A percentile compares a stretch with the other conserved stretches of the same genome.
These are phyloP conservation scores for Zelopaecilomyces penicillatus DNA, from an alignment of 2,329 filamentous ascomycete species.

Conservation along the genomic window DNA sequence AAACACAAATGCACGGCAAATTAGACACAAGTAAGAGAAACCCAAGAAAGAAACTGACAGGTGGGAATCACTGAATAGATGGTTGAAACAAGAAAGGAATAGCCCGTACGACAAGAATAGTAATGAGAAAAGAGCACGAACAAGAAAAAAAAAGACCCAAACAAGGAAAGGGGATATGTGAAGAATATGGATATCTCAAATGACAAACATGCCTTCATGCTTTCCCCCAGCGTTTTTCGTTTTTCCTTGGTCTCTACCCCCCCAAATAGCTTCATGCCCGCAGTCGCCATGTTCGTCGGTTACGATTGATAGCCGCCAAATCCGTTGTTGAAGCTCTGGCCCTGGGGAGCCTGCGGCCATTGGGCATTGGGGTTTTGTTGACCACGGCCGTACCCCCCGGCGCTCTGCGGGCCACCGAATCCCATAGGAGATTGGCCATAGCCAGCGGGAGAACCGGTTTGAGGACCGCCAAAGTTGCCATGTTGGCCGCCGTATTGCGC, in stretches of 20 bases:
- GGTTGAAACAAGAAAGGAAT: conserved; percentile 15
- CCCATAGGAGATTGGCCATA: conserved; percentile 62
- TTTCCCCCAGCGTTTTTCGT: conserved; percentile 6
- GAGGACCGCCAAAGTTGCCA: conserved; percentile 55
- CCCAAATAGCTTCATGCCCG: conserved; percentile 9
- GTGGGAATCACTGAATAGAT: conserved; percentile 16
- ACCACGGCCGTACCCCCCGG: conserved; percentile 78
- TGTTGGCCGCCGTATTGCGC: conserved; percentile 57
- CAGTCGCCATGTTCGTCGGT: conserved; percentile 14
- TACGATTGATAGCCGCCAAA: conserved; percentile 57
- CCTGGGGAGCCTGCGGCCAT: conserved; percentile 43
- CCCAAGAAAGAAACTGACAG: conserved; percentile 15
- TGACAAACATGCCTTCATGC: conserved; percentile 6
- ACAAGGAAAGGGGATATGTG: conserved; percentile 12
- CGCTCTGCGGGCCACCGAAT: conserved; percentile 64
- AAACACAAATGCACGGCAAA: conserved; percentile 19
- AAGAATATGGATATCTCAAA: conserved; percentile 13
- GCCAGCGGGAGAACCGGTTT: conserved; percentile 52
- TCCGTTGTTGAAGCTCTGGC: conserved; percentile 51
- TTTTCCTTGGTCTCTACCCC: conserved; percentile 14
- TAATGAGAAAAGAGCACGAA: conserved; percentile 6
- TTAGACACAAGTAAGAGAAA: conserved; percentile 19
- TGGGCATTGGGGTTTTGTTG: conserved; percentile 49
- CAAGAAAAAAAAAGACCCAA: conserved; percentile 12
- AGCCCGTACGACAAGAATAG: conserved; percentile 6